Evolutionary conservation across 331 rosid species (phyloP).

Genomic region (Malus hybrid): DNA sequence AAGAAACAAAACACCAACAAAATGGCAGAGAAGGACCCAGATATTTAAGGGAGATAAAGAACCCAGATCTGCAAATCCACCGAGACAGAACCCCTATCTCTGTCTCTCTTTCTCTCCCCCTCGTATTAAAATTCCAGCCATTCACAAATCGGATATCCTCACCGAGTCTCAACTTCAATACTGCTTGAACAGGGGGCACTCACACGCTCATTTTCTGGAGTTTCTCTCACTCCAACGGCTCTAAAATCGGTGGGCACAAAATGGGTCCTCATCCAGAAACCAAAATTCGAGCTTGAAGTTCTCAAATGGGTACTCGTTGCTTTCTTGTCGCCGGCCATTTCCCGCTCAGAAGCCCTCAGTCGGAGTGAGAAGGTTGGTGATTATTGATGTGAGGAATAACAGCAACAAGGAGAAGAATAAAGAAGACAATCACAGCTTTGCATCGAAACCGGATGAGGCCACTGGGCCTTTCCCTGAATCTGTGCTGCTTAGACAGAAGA

Average conservation of each 20-base stretch:
- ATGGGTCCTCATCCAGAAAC: constrained; percentile 11
- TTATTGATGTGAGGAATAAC: constrained; percentile 38
- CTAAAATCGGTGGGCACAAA: constrained; percentile 7
- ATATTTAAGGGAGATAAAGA: too few relatives aligned
- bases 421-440: constrained; percentile 53
- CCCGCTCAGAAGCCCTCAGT: constrained; percentile 11
- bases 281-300: constrained; percentile 14
- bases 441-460: constrained; percentile 56
- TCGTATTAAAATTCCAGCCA: too few relatives aligned
- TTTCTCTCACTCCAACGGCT: constrained; percentile 26
- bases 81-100: too few relatives aligned
- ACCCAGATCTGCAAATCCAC: too few relatives aligned
- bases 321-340: constrained; percentile 22
- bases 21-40: too few relatives aligned
- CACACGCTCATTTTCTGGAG: constrained; percentile 12
- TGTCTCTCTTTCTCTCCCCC: too few relatives aligned
- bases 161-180: not conserved
- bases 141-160: not conserved
- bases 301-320: constrained; percentile 22
- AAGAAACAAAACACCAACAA: too few relatives aligned
- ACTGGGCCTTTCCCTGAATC: constrained; percentile 87
- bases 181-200: constrained; percentile 36
- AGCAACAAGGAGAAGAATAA: constrained; percentile 28
- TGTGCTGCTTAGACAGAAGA: constrained; percentile 76
- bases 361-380: constrained; percentile 32